Evolutionary conservation across 345 rosid species (phyloP).

Genomic region (Eutrema heterophyllum): DNA sequence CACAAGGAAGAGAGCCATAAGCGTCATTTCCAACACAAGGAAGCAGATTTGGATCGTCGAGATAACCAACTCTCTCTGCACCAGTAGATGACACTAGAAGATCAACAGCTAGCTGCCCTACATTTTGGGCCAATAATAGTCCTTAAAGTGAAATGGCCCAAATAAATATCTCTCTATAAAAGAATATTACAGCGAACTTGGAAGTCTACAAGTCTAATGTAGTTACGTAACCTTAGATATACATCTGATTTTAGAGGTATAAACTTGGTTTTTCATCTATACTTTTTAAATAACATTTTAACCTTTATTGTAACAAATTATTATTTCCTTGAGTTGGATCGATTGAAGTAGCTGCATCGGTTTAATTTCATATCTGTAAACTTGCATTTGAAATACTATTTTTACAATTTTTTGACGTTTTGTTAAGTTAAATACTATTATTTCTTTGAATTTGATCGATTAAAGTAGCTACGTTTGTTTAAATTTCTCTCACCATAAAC

Average conservation of each 20-base stretch:
- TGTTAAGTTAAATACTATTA: background rate
- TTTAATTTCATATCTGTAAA: background rate
- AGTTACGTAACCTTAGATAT: background rate
- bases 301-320: background rate
- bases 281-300: background rate
- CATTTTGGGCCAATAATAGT: constrained; percentile 35
- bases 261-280: background rate
- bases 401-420: background rate
- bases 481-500: background rate
- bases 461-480: background rate
- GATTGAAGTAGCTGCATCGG: background rate
- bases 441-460: background rate
- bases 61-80: constrained; percentile 69
- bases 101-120: constrained; percentile 88
- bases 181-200: background rate
- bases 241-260: no score
- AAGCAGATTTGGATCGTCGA: constrained; percentile 68
- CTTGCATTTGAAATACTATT: background rate
- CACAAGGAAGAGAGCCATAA: constrained; percentile 60
- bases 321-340: background rate
- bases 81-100: constrained; percentile 62
- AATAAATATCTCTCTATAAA: background rate
- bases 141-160: background rate
- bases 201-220: background rate
- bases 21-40: constrained; percentile 94